Conservation (phyloP, 139 green algal species). For the Micractinium sp. region DNA sequence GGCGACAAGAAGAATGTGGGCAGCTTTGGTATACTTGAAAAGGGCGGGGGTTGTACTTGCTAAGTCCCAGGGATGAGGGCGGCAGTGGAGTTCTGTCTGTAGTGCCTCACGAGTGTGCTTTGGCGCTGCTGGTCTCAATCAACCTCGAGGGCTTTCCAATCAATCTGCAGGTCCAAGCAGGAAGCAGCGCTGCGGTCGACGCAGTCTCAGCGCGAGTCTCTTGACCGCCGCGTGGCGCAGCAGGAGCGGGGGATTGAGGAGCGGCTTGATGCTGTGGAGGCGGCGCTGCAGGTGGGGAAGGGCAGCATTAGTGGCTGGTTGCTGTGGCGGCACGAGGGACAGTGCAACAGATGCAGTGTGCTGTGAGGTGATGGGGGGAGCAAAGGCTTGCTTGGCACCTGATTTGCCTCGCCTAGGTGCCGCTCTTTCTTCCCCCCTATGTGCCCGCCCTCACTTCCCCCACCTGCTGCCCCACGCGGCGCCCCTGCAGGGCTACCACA, state of each 20-base stretch:
- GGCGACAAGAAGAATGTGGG: too few relatives aligned
- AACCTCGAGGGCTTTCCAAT: too few relatives aligned
- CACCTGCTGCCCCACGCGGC: not conserved
- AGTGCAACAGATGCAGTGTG: too few relatives aligned
- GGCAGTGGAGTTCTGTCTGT: too few relatives aligned
- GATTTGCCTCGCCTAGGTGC: not conserved
- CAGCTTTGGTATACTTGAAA: too few relatives aligned
- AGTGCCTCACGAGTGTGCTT: too few relatives aligned
- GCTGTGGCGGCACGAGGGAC: not conserved
- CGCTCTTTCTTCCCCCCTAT: not conserved
- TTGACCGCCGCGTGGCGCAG: conserved; percentile 73
- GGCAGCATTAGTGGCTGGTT: not conserved
- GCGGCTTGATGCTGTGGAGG: conserved; percentile 61
- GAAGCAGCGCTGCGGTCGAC: conserved; percentile 61
- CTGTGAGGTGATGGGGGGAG: too few relatives aligned
- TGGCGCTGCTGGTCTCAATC: too few relatives aligned
- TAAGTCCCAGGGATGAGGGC: too few relatives aligned
- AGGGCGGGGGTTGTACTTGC: too few relatives aligned
- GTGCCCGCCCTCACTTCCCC: not conserved
- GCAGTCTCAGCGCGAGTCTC: conserved; percentile 60
- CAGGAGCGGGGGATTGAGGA: conserved; percentile 65
- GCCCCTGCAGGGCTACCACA: conserved; percentile 68
- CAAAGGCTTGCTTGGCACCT: too few relatives aligned
- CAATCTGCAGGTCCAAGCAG: conserved; percentile 63
- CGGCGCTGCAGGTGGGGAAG: conserved; percentile 42